These are phyloP conservation scores for Chrysopogon serrulatus DNA, from an alignment of 176 grass and related monocot genomes.

Conservation along the genomic window DNA sequence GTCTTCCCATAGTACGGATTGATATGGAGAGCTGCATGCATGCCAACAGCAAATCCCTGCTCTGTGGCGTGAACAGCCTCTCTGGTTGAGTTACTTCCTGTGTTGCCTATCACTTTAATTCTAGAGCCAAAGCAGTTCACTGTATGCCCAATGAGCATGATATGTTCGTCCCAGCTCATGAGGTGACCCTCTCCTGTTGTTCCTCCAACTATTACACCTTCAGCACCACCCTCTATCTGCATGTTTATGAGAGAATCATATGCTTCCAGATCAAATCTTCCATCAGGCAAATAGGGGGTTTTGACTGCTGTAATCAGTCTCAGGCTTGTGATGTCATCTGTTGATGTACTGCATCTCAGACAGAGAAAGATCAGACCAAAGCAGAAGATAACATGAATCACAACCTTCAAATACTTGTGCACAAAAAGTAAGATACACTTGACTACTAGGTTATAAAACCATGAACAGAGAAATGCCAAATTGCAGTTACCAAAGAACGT, in stretches of 20 bases:
- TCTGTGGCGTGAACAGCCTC: conserved; percentile 89
- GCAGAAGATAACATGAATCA: not conserved
- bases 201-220: conserved; percentile 92
- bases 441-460: not conserved
- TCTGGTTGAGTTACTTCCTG: conserved; percentile 90
- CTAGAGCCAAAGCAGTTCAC: conserved; percentile 94
- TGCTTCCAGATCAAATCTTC: conserved; percentile 96
- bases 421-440: not conserved
- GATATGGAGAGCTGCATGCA: conserved; percentile 96
- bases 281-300: conserved; percentile 95
- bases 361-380: conserved; percentile 3
- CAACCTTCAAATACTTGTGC: not conserved
- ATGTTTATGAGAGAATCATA: conserved; percentile 80
- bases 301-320: conserved; percentile 80
- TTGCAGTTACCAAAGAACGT: not conserved
- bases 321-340: conserved; percentile 59
- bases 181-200: conserved; percentile 93
- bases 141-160: conserved; percentile 94
- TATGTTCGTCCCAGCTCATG: conserved; percentile 99
- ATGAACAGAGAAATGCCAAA: not conserved
- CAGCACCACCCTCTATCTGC: conserved; percentile 65
- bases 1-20: conserved; percentile 98
- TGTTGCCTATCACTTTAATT: conserved; percentile 95
- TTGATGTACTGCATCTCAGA: conserved; percentile 61
- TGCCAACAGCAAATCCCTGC: conserved; percentile 85